phyloP scores from a whole-genome alignment of 352 stramenopile species.

The Pythium rishiriense region DNA sequence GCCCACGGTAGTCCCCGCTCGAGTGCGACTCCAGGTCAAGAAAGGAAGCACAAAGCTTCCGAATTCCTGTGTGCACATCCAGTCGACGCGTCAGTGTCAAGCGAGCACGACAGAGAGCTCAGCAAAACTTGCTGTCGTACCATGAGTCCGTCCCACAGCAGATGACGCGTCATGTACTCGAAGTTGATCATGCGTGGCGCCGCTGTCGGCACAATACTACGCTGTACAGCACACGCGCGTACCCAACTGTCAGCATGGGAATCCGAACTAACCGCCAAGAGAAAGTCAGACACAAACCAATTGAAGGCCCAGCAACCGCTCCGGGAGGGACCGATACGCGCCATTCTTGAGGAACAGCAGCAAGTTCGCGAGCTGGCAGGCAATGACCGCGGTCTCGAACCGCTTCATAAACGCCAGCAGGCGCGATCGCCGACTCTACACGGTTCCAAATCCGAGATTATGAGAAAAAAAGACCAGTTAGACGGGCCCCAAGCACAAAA shows the following conservation, averaged over 20 bases:
- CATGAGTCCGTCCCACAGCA: conserved; percentile 84
- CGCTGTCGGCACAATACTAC: conserved; percentile 54
- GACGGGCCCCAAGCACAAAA: background rate
- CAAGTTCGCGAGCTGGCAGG: conserved; percentile 71
- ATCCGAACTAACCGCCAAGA: background rate
- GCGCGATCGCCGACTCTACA: conserved; percentile 31
- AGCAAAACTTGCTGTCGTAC: conserved; percentile 43
- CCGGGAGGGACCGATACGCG: conserved; percentile 66
- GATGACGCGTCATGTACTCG: conserved; percentile 85
- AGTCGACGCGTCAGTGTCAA: background rate
- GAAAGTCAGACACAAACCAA: conserved; percentile 41
- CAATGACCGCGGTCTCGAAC: conserved; percentile 65
- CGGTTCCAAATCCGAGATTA: background rate
- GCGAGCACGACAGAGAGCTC: too few species aligned
- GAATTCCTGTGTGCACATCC: conserved; percentile 55
- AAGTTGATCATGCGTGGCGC: conserved; percentile 77
- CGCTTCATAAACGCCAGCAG: conserved; percentile 65
- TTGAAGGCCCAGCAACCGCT: conserved; percentile 69
- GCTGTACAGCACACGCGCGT: conserved; percentile 27
- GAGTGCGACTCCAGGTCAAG: conserved; percentile 61
- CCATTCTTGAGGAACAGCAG: conserved; percentile 74
- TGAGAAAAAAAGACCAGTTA: background rate
- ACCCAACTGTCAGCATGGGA: too few species aligned
- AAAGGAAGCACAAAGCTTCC: conserved; percentile 75
- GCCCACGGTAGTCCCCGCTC: conserved; percentile 18